phyloP scores from a whole-genome alignment of 495 filamentous ascomycete species.

The Pseudotulostoma volvatum region DNA sequence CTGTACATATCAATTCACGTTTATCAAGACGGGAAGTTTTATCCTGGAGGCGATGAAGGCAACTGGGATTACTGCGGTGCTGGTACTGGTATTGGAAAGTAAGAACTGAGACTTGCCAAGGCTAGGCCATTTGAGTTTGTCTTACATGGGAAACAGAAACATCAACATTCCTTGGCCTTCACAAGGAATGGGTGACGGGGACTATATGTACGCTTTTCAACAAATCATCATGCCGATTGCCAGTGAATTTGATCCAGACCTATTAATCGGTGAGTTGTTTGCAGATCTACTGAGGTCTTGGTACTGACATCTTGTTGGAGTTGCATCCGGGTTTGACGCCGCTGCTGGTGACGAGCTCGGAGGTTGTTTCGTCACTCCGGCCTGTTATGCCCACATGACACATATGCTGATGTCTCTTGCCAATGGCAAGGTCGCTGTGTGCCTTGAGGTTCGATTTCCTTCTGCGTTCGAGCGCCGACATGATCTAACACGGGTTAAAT shows the following conservation, averaged over 20 bases:
- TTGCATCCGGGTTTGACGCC: conserved; percentile 93
- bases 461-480: background rate
- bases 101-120: too few species aligned
- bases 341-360: conserved; percentile 85
- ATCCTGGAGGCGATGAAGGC: conserved; percentile 62
- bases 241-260: conserved; percentile 78
- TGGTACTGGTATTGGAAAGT: conserved; percentile 56
- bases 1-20: conserved; percentile 97
- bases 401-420: conserved; percentile 98
- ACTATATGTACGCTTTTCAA: conserved; percentile 94
- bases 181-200: conserved; percentile 89
- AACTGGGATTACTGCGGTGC: conserved; percentile 60
- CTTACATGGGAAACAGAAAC: conserved; percentile 47
- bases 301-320: conserved; percentile 19
- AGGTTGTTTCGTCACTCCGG: conserved; percentile 75
- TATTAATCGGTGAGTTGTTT: conserved; percentile 53
- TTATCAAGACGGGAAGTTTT: conserved; percentile 65
- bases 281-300: too few species aligned
- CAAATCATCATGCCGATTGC: conserved; percentile 96
- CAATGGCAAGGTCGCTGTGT: conserved; percentile 75
- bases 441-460: conserved; percentile 45
- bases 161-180: conserved; percentile 90
- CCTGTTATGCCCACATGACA: conserved; percentile 96
- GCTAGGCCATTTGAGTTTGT: too few species aligned
- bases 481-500: too few species aligned